A percentile compares a stretch with the other conserved stretches of the same genome.
Conservation (phyloP, 106 monocot species). For the Platanthera zijinensis region DNA sequence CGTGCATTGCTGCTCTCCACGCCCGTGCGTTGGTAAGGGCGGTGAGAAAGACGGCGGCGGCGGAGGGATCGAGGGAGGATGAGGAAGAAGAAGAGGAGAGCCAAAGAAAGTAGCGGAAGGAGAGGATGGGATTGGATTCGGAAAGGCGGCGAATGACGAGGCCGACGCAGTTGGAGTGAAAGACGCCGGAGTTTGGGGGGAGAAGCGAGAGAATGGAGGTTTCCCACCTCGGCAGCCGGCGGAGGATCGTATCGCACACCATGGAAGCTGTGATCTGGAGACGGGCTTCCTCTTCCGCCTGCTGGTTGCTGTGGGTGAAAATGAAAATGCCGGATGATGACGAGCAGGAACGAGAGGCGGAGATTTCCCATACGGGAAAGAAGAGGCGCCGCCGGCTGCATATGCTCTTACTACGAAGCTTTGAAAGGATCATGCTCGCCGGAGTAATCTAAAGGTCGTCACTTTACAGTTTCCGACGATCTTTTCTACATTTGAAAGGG, state of each 20-base stretch:
- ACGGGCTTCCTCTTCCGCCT: background rate
- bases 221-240: slow-evolving; percentile 31
- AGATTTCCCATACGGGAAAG: background rate
- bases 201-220: slow-evolving; percentile 20
- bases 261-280: slow-evolving; percentile 8
- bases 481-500: no score
- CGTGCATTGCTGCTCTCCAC: slow-evolving; percentile 15
- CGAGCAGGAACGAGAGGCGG: background rate
- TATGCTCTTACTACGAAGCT: background rate
- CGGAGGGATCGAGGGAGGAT: background rate
- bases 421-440: background rate
- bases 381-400: background rate
- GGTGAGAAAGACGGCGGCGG: slow-evolving; percentile 10
- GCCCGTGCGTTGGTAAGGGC: slow-evolving; percentile 9
- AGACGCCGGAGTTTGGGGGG: slow-evolving; percentile 20
- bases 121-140: slow-evolving; percentile 15
- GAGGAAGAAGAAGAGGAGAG: slow-evolving; percentile 31
- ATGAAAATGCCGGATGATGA: background rate
- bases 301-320: background rate
- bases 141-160: slow-evolving; percentile 24
- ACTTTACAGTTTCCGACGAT: no score
- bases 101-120: slow-evolving; percentile 9
- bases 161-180: slow-evolving; percentile 23
- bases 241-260: slow-evolving; percentile 21
- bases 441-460: no score